Evolutionary conservation across 176 grass and related monocot genomes (phyloP).

Genomic region (Areca catechu): DNA sequence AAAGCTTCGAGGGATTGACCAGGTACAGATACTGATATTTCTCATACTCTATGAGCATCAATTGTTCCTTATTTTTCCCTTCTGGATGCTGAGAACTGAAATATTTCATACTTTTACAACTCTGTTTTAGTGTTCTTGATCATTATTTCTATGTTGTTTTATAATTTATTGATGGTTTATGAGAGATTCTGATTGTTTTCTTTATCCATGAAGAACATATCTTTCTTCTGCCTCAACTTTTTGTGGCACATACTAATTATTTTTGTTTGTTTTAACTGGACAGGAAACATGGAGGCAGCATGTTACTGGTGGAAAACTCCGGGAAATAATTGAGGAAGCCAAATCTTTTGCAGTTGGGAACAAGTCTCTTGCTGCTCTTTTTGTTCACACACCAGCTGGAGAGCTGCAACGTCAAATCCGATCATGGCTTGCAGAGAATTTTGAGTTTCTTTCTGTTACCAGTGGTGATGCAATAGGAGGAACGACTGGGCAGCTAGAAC

Average conservation of each 20-base stretch:
- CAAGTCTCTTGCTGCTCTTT: conserved; percentile 82
- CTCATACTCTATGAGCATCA: neutral
- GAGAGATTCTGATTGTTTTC: too few relatives aligned
- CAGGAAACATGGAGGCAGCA: conserved; percentile 98
- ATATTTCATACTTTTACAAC: neutral
- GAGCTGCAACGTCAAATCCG: conserved; percentile 97
- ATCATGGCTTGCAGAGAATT: conserved; percentile 94
- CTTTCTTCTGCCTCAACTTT: neutral
- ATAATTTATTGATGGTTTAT: too few relatives aligned
- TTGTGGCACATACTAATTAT: neutral
- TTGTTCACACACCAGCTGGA: conserved; percentile 98
- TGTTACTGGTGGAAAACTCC: conserved; percentile 90
- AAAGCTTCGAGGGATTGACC: conserved; percentile 94
- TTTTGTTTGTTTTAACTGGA: conserved; percentile 15
- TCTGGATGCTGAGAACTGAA: neutral
- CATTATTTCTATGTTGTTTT: too few relatives aligned
- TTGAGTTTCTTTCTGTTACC: conserved; percentile 91
- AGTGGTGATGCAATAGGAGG: conserved; percentile 69
- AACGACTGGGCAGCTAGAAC: conserved; percentile 69
- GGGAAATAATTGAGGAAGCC: conserved; percentile 92
- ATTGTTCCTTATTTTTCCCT: neutral
- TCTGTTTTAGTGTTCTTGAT: too few relatives aligned
- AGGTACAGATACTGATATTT: conserved; percentile 34
- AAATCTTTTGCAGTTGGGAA: conserved; percentile 90
- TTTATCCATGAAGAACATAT: neutral